Evolutionary conservation across 768 basidiomycete species (phyloP).

Genomic region (Rhodotorula diobovata): DNA sequence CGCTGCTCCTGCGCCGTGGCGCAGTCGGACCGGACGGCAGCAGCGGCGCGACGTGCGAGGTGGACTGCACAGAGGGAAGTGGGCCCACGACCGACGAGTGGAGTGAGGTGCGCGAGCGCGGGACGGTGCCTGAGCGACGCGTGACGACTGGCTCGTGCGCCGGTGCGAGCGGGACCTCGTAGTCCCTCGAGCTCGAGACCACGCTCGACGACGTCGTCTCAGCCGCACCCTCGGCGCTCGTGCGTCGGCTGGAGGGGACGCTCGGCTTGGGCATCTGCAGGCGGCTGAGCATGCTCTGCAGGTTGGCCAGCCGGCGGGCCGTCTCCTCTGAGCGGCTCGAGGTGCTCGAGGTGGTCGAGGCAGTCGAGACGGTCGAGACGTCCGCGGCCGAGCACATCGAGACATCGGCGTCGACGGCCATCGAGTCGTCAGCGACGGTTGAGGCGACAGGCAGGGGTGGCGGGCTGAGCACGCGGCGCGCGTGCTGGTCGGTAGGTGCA

Average conservation of each 20-base stretch:
- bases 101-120: neutral
- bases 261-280: constrained; percentile 26
- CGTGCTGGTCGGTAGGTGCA: neutral
- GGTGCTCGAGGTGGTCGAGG: neutral
- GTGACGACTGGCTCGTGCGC: neutral
- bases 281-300: constrained; percentile 34
- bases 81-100: neutral
- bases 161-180: constrained; percentile 12
- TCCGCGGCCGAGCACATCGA: neutral
- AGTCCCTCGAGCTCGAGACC: constrained; percentile 4
- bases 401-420: neutral
- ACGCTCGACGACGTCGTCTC: neutral
- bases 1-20: neutral
- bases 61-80: neutral
- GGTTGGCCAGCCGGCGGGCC: constrained; percentile 32
- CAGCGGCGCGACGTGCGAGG: neutral
- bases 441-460: neutral
- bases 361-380: neutral
- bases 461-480: neutral
- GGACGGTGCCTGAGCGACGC: neutral
- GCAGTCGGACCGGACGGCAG: neutral
- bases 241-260: neutral
- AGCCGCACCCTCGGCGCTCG: neutral
- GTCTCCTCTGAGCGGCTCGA: constrained; percentile 29
- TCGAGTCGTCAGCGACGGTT: neutral